Evolutionary conservation across 768 basidiomycete genomes (phyloP), one percentile per base, ranked within the genome.

Genomic region (Tricholoma furcatifolium): DNA sequence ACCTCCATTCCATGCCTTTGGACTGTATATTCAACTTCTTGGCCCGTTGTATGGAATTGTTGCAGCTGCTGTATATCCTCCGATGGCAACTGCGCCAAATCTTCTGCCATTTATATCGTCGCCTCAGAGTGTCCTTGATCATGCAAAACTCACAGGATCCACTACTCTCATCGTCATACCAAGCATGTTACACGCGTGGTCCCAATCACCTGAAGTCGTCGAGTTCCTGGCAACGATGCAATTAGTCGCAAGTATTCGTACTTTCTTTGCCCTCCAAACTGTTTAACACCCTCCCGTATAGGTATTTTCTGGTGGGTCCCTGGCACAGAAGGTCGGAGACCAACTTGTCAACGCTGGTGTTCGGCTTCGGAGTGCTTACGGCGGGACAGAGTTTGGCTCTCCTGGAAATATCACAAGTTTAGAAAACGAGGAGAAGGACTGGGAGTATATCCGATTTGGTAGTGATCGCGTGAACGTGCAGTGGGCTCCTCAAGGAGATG

Each of bases 401-500:
- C 39, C 67, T 12, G 62, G 58, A 0, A 10, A 52, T 0, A 36
- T 48, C 1, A 44, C 43, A 1, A 27, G 17, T 1, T 9, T 56
- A 8, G 58, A 51, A 3, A 67, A 74, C n/a, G 44, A 38, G 31
- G 42, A 41, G 0, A 59, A 20, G n/a, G n/a, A 68, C 1, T 76
- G 73, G 73, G 63, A 62, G 6, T 74, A 65, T 62, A 24, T 68
- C 2, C 59, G 63, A 18, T 67, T 70, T 31, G 3, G n/a, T n/a
- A n/a, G n/a, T n/a, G 60, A 66, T 1, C 49, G 51, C 4, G 50
- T 57, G 7, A 57, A 56, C 1, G 43, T 69, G 7, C 50, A 68
- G 14, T 74, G 74, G 72, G 60, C 58, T 0, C 47, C 65, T 2
- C 71, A 72, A 35, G 70, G 58, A 0, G 72, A 74, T n/a, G 69